A percentile compares a stretch with the other conserved stretches of the same genome.
Evolutionary conservation across 768 basidiomycete genomes (phyloP).

Genomic region (Macrolepiota albuminosa): DNA sequence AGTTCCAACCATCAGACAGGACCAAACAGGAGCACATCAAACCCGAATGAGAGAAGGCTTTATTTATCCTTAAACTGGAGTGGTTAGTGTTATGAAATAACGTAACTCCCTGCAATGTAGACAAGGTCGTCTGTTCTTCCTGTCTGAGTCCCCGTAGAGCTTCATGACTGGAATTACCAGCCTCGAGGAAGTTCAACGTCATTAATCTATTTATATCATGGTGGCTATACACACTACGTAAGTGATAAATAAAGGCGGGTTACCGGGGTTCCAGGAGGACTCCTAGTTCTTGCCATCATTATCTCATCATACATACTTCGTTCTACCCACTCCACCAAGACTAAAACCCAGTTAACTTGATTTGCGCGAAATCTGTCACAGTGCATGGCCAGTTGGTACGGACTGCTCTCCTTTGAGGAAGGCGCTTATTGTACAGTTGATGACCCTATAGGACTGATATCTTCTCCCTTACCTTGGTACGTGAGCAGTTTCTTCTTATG

Average conservation of each 20-base stretch:
- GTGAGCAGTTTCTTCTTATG: constrained; percentile 15
- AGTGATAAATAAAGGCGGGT: not conserved
- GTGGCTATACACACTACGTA: not conserved
- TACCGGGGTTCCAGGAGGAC: not conserved
- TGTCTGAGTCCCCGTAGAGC: no score
- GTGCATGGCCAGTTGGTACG: constrained; percentile 13
- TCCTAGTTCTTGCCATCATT: not conserved
- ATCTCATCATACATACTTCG: not conserved
- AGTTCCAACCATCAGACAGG: no score
- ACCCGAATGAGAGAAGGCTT: no score
- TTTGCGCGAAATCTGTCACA: not conserved
- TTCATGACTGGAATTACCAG: not conserved
- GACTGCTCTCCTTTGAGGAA: not conserved
- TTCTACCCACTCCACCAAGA: not conserved
- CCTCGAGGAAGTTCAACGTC: not conserved
- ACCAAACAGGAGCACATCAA: not conserved
- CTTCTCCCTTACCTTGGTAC: constrained; percentile 34
- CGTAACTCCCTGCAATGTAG: not conserved
- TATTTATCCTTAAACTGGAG: not conserved
- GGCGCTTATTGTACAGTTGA: not conserved
- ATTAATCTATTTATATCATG: not conserved
- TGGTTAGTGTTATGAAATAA: not conserved
- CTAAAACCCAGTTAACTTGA: not conserved
- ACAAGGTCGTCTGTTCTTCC: not conserved
- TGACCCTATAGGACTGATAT: constrained; percentile 34